These are phyloP conservation scores for Rhytidhysteron rufulum DNA, from an alignment of 2,329 filamentous ascomycete species.

Conservation along the genomic window DNA sequence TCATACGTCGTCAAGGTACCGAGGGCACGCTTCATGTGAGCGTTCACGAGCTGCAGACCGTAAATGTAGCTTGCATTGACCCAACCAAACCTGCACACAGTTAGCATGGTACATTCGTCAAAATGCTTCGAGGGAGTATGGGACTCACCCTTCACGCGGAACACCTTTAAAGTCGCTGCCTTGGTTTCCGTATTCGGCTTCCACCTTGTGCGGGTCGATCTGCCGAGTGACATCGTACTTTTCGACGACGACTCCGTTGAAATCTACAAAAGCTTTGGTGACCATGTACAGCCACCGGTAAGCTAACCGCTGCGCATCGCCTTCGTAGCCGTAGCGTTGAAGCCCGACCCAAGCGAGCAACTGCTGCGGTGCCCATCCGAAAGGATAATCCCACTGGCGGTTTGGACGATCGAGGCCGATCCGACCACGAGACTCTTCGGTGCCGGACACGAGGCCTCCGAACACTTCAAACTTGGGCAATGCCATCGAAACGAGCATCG, in stretches of 20 bases:
- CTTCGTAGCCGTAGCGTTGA: conserved; percentile 84
- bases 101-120: conserved; percentile 19
- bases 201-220: conserved; percentile 86
- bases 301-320: conserved; percentile 81
- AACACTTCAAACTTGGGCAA: conserved; percentile 84
- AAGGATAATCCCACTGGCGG: conserved; percentile 97
- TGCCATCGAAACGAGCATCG: conserved; percentile 72
- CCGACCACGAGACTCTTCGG: conserved; percentile 78
- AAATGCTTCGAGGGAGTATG: neutral
- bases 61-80: conserved; percentile 98
- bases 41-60: conserved; percentile 81
- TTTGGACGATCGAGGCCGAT: conserved; percentile 82
- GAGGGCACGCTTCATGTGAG: conserved; percentile 83
- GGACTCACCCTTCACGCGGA: conserved; percentile 85
- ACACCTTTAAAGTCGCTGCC: conserved; percentile 93
- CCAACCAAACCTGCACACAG: conserved; percentile 77
- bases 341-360: conserved; percentile 96
- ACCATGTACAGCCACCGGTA: conserved; percentile 99
- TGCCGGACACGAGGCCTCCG: conserved; percentile 85
- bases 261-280: conserved; percentile 96
- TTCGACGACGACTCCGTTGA: conserved; percentile 96
- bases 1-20: conserved; percentile 86
- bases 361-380: conserved; percentile 97
- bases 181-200: conserved; percentile 97
- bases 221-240: conserved; percentile 96